Evolutionary conservation across 345 rosid genomes (phyloP).

Genomic region (Microthlaspi erraticum): DNA sequence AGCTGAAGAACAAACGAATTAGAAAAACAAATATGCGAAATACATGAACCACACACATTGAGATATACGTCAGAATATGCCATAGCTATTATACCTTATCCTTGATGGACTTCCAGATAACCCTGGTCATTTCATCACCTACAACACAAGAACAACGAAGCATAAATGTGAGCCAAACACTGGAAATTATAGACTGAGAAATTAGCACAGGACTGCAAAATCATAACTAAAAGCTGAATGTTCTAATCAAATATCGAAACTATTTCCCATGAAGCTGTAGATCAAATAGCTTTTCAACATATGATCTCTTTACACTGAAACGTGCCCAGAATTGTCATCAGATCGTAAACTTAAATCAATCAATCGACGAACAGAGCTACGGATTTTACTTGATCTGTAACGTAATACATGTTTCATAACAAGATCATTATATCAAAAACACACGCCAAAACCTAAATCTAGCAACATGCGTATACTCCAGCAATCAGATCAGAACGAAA

Average conservation of each 20-base stretch:
- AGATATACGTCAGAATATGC: background rate
- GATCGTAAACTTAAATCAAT: background rate
- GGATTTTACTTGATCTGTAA: background rate
- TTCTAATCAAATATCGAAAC: background rate
- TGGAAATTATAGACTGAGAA: background rate
- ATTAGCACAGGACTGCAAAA: background rate
- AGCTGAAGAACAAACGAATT: slow-evolving; percentile 55
- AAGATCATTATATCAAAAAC: background rate
- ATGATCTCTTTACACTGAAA: background rate
- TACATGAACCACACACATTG: background rate
- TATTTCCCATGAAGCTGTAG: background rate
- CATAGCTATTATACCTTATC: slow-evolving; percentile 62
- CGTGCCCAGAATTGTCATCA: background rate
- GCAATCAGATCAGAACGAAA: slow-evolving; percentile 31
- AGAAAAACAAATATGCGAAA: background rate
- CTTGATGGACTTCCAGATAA: slow-evolving; percentile 94
- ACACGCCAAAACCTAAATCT: slow-evolving; percentile 1
- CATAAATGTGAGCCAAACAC: background rate
- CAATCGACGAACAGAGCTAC: background rate
- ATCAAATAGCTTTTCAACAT: background rate
- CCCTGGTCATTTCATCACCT: slow-evolving; percentile 99
- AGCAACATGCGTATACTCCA: slow-evolving; percentile 7
- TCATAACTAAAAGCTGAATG: background rate
- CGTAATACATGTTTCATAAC: slow-evolving; percentile 8
- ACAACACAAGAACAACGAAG: slow-evolving; percentile 34